Evolutionary conservation across 139 green algal genomes (phyloP), one percentile per base, ranked within the genome.

Genomic region (Eudorina sp.): DNA sequence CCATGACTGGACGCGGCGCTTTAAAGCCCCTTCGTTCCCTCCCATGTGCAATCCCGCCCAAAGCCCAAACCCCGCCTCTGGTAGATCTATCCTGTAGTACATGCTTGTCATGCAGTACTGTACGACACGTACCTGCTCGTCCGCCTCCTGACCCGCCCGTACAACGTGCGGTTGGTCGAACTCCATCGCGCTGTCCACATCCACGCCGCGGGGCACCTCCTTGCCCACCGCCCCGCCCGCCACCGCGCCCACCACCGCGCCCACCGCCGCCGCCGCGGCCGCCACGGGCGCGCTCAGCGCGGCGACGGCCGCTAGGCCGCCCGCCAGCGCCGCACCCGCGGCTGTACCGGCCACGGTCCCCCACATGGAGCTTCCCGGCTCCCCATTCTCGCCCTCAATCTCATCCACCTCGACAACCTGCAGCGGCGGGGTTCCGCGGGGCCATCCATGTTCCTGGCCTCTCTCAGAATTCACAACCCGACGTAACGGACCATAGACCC

Each of bases 211-310:
- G 1, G 60, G 62, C 34, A 88, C 48, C 83, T 88, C 83, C 83
- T 88, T 88, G 83, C 68, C 83, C 51, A 88, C 25, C 0, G 83
- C 83, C 46, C 83, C 83, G 51, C 83, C 83, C 48, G 62, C 51
- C 48, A 88, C 68, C 6, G 83, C 83, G 38, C 83, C 83, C 68
- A 81, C 25, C 25, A 88, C 21, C 2, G 62, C 83, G 68, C 83
- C 83, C 36, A 81, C 23, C 11, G 83, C 68, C 36, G 83, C 83
- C 27, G 83, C 83, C 11, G 83, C 83, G 36, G 60, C 48, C 68
- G 83, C 83, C 36, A 78, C 18, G 62, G 81, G 81, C 46, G 64
- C 81, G 27, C 45, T 73, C 13, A 40, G 14, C 25, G 64, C 45
- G 19, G 81, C 81, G 19, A 64, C 64, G 11, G 46, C 31, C 64